phyloP scores from a whole-genome alignment of 2,329 filamentous ascomycete species.

The Calonectria leucothoes region DNA sequence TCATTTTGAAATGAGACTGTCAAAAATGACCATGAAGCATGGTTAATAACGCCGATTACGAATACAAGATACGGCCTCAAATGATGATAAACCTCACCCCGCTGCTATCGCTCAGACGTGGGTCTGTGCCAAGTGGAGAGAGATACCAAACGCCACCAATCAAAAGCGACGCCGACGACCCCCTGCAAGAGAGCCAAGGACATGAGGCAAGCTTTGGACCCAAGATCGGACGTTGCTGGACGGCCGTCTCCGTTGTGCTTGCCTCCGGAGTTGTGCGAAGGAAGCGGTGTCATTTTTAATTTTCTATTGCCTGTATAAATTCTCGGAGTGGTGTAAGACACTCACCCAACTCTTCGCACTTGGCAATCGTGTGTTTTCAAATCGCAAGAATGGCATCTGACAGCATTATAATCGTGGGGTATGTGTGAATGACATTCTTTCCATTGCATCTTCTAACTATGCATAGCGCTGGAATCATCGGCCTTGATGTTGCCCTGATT shows the following conservation, averaged over 20 bases:
- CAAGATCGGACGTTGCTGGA: not conserved
- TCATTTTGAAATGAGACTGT: not conserved
- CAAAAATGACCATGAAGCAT: not conserved
- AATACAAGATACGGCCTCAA: not conserved
- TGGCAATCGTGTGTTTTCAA: not conserved
- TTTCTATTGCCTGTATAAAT: not conserved
- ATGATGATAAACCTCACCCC: not conserved
- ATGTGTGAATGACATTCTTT: not conserved
- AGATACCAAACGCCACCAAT: conserved; percentile 5
- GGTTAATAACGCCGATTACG: not conserved
- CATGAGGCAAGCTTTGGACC: not conserved
- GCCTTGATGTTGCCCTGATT: conserved; percentile 52
- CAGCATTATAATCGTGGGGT: conserved; percentile 16
- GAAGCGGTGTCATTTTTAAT: not conserved
- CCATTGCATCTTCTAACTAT: conserved; percentile 15
- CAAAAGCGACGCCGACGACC: not conserved
- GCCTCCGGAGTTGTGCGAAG: not conserved
- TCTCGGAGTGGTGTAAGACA: not conserved
- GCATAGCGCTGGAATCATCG: conserved; percentile 50
- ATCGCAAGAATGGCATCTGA: not conserved
- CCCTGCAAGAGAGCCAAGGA: not conserved
- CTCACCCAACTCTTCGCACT: not conserved
- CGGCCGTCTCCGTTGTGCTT: not conserved
- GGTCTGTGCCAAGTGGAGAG: not conserved
- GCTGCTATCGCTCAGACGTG: not conserved